phyloP scores from a whole-genome alignment of 441 rosid species.

The Raphanus hybrid region DNA sequence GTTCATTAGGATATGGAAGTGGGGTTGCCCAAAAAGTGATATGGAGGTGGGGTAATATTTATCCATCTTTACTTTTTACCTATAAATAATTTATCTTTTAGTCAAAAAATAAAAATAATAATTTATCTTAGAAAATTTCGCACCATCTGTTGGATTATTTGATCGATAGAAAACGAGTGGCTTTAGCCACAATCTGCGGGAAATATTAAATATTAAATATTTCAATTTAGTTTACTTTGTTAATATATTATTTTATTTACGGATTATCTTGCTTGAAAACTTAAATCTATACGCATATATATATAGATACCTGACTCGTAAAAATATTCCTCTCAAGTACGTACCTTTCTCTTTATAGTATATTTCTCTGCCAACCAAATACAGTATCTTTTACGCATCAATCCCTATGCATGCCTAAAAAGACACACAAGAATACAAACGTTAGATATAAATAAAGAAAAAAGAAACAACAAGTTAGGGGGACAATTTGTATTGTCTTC shows the following conservation, averaged over 20 bases:
- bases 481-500: too few relatives aligned
- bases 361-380: background rate
- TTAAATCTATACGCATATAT: background rate
- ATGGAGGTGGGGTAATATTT: too few relatives aligned
- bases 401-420: conserved; percentile 31
- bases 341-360: conserved; percentile 12
- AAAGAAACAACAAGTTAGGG: conserved; percentile 21
- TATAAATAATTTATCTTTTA: background rate
- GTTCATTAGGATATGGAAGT: too few relatives aligned
- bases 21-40: too few relatives aligned
- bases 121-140: background rate
- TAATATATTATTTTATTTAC: background rate
- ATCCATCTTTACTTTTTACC: background rate
- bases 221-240: background rate
- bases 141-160: background rate
- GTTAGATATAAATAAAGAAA: conserved; percentile 1
- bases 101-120: too few relatives aligned
- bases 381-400: conserved; percentile 24
- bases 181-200: conserved; percentile 13
- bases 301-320: conserved; percentile 13
- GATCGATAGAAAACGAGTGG: background rate
- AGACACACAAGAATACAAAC: conserved; percentile 27
- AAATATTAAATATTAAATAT: background rate
- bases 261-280: background rate
- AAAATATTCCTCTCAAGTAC: background rate